Percentiles rank a stretch among this genome's conserved stretches.
phyloP scores from a whole-genome alignment of 2,329 filamentous ascomycete genomes.

The Beauveria sp. region DNA sequence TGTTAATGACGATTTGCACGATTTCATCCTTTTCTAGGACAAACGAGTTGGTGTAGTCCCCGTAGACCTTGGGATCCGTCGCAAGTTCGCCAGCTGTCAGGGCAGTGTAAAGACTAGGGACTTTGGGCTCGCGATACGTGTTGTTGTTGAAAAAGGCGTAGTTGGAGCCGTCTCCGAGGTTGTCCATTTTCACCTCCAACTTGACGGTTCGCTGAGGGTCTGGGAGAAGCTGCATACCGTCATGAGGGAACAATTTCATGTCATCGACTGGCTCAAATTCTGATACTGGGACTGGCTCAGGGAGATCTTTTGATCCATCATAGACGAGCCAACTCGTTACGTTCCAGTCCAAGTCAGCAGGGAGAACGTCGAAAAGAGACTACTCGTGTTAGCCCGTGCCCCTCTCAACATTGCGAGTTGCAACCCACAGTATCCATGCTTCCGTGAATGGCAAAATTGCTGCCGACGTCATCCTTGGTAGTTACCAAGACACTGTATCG shows the following conservation, averaged over 20 bases:
- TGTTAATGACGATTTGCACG: conserved; percentile 70
- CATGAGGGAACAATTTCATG: conserved; percentile 59
- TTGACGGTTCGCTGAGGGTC: conserved; percentile 56
- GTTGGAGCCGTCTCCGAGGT: conserved; percentile 52
- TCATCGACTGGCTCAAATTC: conserved; percentile 68
- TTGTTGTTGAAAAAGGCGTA: conserved; percentile 68
- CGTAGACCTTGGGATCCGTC: conserved; percentile 55
- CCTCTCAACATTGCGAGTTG: background rate
- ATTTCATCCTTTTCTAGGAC: conserved; percentile 60
- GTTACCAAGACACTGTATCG: conserved; percentile 56
- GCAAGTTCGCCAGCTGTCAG: conserved; percentile 56
- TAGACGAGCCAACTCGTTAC: conserved; percentile 59
- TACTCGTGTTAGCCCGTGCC: conserved; percentile 32
- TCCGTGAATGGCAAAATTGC: conserved; percentile 60
- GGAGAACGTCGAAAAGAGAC: conserved; percentile 61
- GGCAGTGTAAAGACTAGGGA: conserved; percentile 72
- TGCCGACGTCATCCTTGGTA: conserved; percentile 50
- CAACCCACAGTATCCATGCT: conserved; percentile 58
- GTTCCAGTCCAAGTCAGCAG: conserved; percentile 60
- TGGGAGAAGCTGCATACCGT: conserved; percentile 52
- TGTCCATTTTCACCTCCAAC: conserved; percentile 56
- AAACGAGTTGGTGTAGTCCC: conserved; percentile 56
- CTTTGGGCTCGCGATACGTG: conserved; percentile 66
- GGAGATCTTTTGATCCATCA: conserved; percentile 30
- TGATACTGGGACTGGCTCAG: conserved; percentile 39